Conservation (phyloP, 495 filamentous ascomycete genomes). For the Penicillium herquei region DNA sequence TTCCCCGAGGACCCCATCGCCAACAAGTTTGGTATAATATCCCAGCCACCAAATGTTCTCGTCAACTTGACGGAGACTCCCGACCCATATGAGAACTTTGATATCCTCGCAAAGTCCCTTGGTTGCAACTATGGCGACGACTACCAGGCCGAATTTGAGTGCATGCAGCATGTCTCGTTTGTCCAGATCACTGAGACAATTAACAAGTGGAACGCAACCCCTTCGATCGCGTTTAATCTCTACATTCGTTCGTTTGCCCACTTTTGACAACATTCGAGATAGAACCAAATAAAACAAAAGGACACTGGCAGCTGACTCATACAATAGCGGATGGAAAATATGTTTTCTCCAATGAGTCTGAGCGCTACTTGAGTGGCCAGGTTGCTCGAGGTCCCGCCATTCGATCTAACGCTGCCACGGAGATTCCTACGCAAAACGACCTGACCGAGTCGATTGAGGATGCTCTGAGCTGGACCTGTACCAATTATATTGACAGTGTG, state of each 20-base stretch:
- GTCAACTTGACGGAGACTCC: constrained; percentile 9
- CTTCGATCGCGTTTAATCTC: constrained; percentile 11
- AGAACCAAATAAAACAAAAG: too few relatives aligned
- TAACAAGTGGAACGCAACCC: constrained; percentile 20
- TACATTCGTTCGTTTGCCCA: constrained; percentile 15
- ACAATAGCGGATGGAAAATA: constrained; percentile 21
- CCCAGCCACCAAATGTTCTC: constrained; percentile 13
- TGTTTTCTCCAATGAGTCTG: constrained; percentile 41
- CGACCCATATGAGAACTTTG: constrained; percentile 32
- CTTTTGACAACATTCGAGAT: neutral
- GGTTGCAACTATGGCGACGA: constrained; percentile 42
- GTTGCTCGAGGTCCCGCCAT: constrained; percentile 32
- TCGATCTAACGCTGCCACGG: constrained; percentile 36
- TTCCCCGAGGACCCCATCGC: neutral
- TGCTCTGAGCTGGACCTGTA: constrained; percentile 32
- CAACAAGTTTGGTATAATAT: constrained; percentile 7
- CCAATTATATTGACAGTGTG: too few relatives aligned
- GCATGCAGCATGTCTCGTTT: constrained; percentile 43
- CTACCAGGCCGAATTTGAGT: constrained; percentile 33
- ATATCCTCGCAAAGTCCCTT: constrained; percentile 39
- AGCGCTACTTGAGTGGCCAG: constrained; percentile 15
- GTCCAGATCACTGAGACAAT: constrained; percentile 37
- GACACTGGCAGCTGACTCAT: too few relatives aligned
- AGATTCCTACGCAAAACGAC: constrained; percentile 18
- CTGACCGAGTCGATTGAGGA: constrained; percentile 16